Base-by-base conservation (phyloP, 345 rosid species). In the Raphanus sativus region DNA sequence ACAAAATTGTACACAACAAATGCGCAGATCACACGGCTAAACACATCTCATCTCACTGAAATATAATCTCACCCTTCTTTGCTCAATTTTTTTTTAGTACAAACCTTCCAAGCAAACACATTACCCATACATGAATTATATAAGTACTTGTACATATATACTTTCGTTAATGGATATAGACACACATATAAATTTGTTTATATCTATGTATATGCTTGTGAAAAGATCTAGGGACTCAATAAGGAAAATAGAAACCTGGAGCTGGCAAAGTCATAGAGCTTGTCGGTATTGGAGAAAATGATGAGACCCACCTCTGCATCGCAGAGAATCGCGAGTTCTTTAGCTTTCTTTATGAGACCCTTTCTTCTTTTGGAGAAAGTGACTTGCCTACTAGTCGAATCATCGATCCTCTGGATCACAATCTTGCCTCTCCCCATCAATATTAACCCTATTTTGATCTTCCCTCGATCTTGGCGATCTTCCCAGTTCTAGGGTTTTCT, bases 341-440 rank as follows among this genome's bases (percentile, higher is more conserved):
- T 84, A 58, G 97, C 97, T 68, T 89, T 91, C 83, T 91, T 91
- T 9, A 87, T 84, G 68, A 89, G 84, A 71, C 94, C 97, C 76
- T 78, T 89, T 69, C 89, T 91, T 75, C 92, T 85, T 85, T 91
- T 91, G 1, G 94, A 86, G 81, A 83, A 91, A 29, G 94, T 89
- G 65, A 89, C 92, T 58, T 88, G 89, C 82, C 97, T 87, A 83
- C 89, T 86, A 71, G 86, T 86, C 0, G 82, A 69, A 85, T 91
- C 90, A 77, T 89, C 87, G 67, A 89, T 89, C 84, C 84, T 88
- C 72, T 87, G 88, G 75, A 90, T 89, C 84, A 87, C 90, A 55
- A 85, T 85, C 86, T 88, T 89, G 7, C 94, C 97, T 78, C 97
- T 86, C 62, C 97, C 97, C 97, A 91, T 88, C 67, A 56, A 32